Conservation (phyloP, 2,329 filamentous ascomycete species). For the Bipolaris victoriae region DNA sequence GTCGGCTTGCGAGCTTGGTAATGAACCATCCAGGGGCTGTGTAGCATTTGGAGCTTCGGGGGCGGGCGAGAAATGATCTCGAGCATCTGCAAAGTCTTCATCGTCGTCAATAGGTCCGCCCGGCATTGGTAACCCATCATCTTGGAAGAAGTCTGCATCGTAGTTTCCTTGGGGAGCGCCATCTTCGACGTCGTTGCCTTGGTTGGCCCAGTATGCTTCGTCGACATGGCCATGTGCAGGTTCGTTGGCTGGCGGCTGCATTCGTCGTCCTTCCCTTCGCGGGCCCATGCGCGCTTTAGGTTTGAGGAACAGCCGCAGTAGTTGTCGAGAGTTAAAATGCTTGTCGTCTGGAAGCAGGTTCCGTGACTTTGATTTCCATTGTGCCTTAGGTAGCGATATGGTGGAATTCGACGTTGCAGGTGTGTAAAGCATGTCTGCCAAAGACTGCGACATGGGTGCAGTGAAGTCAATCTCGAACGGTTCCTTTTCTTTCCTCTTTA, state of each 20-base stretch:
- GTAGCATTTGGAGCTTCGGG: constrained; percentile 52
- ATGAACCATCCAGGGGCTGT: constrained; percentile 48
- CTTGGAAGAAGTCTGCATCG: constrained; percentile 96
- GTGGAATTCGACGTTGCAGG: constrained; percentile 78
- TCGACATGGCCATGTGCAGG: constrained; percentile 80
- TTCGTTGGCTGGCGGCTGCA: constrained; percentile 48
- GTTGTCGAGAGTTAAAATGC: constrained; percentile 92
- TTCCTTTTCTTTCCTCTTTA: constrained; percentile 91
- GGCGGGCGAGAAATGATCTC: constrained; percentile 77
- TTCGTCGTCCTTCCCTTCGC: constrained; percentile 56
- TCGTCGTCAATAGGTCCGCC: constrained; percentile 68
- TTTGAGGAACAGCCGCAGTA: constrained; percentile 90
- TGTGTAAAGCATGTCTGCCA: constrained; percentile 81
- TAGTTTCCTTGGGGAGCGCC: constrained; percentile 77
- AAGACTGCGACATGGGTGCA: constrained; percentile 71
- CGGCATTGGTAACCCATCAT: constrained; percentile 75
- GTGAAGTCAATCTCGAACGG: constrained; percentile 93
- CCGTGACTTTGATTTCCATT: constrained; percentile 92
- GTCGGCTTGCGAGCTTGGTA: constrained; percentile 61
- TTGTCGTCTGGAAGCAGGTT: constrained; percentile 97
- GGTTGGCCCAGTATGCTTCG: constrained; percentile 90
- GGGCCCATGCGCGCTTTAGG: constrained; percentile 84
- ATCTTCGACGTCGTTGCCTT: constrained; percentile 52
- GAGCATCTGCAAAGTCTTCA: constrained; percentile 77
- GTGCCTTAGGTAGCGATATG: constrained; percentile 87